These are phyloP conservation scores for Ophiostoma himal-ulmi DNA, from an alignment of 2,329 filamentous ascomycete species.

Conservation along the genomic window DNA sequence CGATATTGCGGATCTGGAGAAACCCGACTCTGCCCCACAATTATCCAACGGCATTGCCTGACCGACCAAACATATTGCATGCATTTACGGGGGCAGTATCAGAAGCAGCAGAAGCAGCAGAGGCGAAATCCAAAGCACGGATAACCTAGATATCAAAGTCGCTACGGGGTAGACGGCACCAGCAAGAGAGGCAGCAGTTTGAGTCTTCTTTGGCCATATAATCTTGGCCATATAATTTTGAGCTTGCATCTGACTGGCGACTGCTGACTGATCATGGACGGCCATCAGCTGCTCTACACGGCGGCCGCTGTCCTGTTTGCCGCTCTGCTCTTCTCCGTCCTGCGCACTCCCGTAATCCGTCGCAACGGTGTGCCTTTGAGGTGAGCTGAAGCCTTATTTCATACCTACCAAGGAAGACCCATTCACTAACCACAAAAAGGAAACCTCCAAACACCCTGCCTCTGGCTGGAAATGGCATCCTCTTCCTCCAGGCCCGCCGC, in stretches of 20 bases:
- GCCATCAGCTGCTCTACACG: slow-evolving; percentile 19
- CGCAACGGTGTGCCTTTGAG: slow-evolving; percentile 26
- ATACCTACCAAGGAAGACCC: too few relatives aligned
- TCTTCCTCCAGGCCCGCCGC: slow-evolving; percentile 55
- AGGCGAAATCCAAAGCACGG: too few relatives aligned
- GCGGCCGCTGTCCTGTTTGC: slow-evolving; percentile 21
- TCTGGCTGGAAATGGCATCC: slow-evolving; percentile 54
- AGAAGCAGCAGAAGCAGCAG: neutral
- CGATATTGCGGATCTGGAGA: neutral
- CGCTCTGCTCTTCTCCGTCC: slow-evolving; percentile 16
- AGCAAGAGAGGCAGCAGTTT: neutral
- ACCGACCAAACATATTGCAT: slow-evolving; percentile 9
- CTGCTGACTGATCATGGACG: slow-evolving; percentile 17
- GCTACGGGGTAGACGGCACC: neutral
- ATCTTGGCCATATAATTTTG: neutral
- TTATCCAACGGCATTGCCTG: slow-evolving; percentile 4
- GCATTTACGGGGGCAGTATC: neutral
- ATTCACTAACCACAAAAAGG: slow-evolving; percentile 24
- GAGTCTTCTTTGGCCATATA: neutral
- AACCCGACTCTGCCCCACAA: neutral
- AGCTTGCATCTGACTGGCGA: neutral
- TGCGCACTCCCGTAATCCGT: slow-evolving; percentile 24
- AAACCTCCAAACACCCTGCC: slow-evolving; percentile 49
- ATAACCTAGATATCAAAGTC: neutral
- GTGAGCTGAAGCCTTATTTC: neutral